A percentile compares a stretch with the other conserved stretches of the same genome.
Evolutionary conservation across 73 alveolate species (phyloP).

Genomic region (Strombidium stylifer): DNA sequence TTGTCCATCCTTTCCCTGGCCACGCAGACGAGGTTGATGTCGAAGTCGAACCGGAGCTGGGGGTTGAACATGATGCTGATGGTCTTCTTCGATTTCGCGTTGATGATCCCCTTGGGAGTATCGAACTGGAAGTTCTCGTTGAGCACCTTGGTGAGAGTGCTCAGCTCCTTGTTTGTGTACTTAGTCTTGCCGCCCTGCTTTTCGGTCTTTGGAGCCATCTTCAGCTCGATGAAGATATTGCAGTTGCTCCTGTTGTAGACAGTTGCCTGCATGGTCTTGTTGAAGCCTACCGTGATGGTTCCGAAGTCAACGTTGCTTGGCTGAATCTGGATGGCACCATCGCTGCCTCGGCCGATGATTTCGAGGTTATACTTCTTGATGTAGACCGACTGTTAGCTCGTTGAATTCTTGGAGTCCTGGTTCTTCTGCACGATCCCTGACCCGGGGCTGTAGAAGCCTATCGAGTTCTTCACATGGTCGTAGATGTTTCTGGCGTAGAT

Average conservation of each 20-base stretch:
- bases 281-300: constrained; percentile 94
- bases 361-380: constrained; percentile 69
- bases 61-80: constrained; percentile 95
- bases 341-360: constrained; percentile 92
- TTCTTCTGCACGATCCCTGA: constrained; percentile 41
- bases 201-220: constrained; percentile 77
- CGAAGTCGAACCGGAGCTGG: constrained; percentile 79
- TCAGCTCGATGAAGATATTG: constrained; percentile 88
- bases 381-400: constrained; percentile 18
- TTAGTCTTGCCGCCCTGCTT: constrained; percentile 6
- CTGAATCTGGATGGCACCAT: constrained; percentile 88
- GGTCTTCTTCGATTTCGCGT: constrained; percentile 92
- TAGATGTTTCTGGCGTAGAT: constrained; percentile 81
- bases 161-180: constrained; percentile 44
- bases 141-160: constrained; percentile 45
- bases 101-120: constrained; percentile 91
- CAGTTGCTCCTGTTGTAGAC: constrained; percentile 89
- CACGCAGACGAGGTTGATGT: constrained; percentile 81
- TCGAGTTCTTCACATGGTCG: constrained; percentile 81
- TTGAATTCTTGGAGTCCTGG: not conserved
- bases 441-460: constrained; percentile 97
- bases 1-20: constrained; percentile 91
- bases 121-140: constrained; percentile 85
- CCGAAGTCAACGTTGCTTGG: constrained; percentile 90
- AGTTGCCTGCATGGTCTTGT: constrained; percentile 76